Evolutionary conservation across 164 flowering plant species (phyloP), one percentile per base, ranked within the genome.

Genomic region (Magnolia changhungtana): DNA sequence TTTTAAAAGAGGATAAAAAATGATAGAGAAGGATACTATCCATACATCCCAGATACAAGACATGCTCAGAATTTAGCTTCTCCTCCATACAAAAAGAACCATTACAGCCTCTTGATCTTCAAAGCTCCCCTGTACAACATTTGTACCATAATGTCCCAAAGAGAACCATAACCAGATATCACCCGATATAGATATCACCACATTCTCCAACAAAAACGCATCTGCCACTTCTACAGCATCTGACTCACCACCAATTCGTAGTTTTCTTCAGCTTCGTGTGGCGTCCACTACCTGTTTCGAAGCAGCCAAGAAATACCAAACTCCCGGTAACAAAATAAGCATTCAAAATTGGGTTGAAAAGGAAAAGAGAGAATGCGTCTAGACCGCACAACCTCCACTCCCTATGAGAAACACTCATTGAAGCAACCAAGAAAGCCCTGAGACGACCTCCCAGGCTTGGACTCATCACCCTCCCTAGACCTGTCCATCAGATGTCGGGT

Each of bases 401-500:
- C 7, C 20, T 64, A 69, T 4, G 75, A 50, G 74, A 74, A 74
- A 64, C 82, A 80, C 72, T 73, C 75, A 45, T 71, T 67, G n/a
- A 76, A 76, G 79, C 82, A 80, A 21, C 77, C 58, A 16, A 69
- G 20, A 49, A 64, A 52, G 19, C 64, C 61, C 45, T 55, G 63
- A 51, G 76, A 72, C 29, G 79, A 67, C 21, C 64, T 69, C 64
- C 52, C 74, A 11, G 81, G 69, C 49, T 77, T 71, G 49, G 49
- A 31, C 50, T 49, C 71, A 10, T 68, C 77, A 45, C 49, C 37
- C 68, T 77, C 79, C 70, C 61, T 72, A 7, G 77, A 73, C 68
- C 66, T 67, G 61, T 78, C 80, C 64, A 73, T 76, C 73, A 76
- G 58, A 21, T 66, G 78, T 27, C 71, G 76, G 69, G 81, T 78